Percentiles rank a stretch among this genome's conserved stretches.
Evolutionary conservation across 495 filamentous ascomycete species (phyloP).

Genomic region (Trichoderma gamsii): DNA sequence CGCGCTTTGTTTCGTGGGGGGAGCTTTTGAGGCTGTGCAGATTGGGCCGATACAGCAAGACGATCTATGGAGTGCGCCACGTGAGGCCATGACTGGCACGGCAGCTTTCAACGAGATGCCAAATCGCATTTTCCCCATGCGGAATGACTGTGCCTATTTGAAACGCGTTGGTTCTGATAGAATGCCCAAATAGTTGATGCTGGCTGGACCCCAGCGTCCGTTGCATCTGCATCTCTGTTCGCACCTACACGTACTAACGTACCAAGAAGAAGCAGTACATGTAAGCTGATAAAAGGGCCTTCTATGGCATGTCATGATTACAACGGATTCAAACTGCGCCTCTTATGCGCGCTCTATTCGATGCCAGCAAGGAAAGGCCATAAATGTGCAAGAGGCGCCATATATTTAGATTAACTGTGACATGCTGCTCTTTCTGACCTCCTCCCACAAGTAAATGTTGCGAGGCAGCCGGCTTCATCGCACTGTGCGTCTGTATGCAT

Average conservation of each 20-base stretch:
- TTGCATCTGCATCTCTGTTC: background rate
- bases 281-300: background rate
- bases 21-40: constrained; percentile 2
- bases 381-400: too few species aligned
- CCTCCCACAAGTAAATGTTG: too few species aligned
- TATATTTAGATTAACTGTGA: too few species aligned
- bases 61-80: background rate
- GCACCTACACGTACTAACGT: background rate
- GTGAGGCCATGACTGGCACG: background rate
- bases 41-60: background rate
- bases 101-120: background rate
- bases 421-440: too few species aligned
- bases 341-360: too few species aligned
- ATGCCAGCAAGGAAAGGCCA: too few species aligned
- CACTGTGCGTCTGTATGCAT: too few species aligned
- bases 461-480: too few species aligned
- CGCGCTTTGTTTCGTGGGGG: background rate
- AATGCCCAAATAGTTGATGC: too few species aligned
- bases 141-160: background rate
- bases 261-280: background rate
- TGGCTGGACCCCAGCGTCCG: too few species aligned
- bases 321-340: too few species aligned
- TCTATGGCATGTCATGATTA: too few species aligned
- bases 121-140: background rate
- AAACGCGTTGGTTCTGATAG: background rate